Percentiles rank a stretch among this genome's conserved stretches.
These are phyloP conservation scores for Epichloe sp. DNA, from an alignment of 2,329 filamentous ascomycete species.

Conservation along the genomic window DNA sequence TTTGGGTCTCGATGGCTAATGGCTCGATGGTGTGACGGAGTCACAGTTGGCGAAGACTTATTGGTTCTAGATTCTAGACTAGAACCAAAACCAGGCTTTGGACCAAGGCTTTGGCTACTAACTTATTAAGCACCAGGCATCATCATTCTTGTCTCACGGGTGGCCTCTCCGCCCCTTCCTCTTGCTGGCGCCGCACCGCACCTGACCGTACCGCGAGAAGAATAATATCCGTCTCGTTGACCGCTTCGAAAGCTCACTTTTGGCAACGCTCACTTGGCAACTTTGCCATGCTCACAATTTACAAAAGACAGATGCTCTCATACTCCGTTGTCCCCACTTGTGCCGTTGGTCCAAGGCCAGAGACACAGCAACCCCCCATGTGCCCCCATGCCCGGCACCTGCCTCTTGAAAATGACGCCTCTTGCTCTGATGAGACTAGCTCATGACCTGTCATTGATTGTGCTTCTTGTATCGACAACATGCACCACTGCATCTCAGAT, in stretches of 20 bases:
- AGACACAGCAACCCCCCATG: background rate
- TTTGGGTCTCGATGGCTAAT: background rate
- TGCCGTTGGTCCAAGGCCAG: too few relatives aligned
- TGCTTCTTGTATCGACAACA: background rate
- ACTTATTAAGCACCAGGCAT: too few relatives aligned
- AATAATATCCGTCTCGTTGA: background rate
- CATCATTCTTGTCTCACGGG: background rate
- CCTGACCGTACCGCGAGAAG: too few relatives aligned
- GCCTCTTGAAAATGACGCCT: background rate
- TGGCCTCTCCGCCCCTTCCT: background rate
- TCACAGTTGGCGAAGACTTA: background rate
- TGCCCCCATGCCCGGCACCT: background rate
- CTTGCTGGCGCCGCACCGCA: too few relatives aligned
- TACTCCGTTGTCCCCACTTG: too few relatives aligned
- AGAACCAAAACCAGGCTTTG: background rate
- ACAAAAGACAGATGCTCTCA: too few relatives aligned
- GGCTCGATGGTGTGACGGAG: background rate
- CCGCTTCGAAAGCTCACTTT: background rate
- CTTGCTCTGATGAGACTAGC: background rate
- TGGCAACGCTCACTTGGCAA: too few relatives aligned
- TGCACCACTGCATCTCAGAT: conserved; percentile 1
- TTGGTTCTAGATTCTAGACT: background rate
- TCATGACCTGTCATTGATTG: conserved; percentile 1
- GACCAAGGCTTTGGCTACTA: background rate
- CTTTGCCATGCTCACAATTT: too few relatives aligned